Conservation (phyloP, 2,329 filamentous ascomycete species). For the Penicillium occitanis region DNA sequence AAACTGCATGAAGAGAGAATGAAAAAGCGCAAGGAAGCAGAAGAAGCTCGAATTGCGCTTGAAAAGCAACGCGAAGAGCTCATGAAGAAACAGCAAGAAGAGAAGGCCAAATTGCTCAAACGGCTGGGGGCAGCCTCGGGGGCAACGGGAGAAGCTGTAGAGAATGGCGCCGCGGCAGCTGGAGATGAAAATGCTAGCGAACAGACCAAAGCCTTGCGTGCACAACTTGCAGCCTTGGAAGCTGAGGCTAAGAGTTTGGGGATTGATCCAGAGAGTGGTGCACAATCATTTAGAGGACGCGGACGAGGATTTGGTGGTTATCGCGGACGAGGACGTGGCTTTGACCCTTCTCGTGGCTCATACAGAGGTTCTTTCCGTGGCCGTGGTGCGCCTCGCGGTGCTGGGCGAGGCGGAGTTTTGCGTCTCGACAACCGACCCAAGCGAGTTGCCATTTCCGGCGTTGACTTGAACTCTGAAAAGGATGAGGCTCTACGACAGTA, state of each 20-base stretch:
- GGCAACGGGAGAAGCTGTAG: conserved; percentile 17
- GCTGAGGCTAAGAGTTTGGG: conserved; percentile 56
- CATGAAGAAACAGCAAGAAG: conserved; percentile 56
- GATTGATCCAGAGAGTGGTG: conserved; percentile 45
- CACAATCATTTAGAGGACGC: conserved; percentile 29
- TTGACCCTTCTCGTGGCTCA: conserved; percentile 40
- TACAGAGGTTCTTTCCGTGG: conserved; percentile 45
- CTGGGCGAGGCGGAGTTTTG: conserved; percentile 51
- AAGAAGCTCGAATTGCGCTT: conserved; percentile 53
- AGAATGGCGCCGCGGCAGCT: conserved; percentile 24
- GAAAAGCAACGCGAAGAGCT: conserved; percentile 53
- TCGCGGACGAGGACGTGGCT: conserved; percentile 44
- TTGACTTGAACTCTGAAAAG: conserved; percentile 48
- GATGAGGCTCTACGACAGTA: conserved; percentile 59
- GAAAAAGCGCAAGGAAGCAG: conserved; percentile 53
- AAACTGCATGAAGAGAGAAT: conserved; percentile 56
- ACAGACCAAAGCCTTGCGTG: conserved; percentile 54
- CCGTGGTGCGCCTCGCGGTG: conserved; percentile 38
- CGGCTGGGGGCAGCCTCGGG: conserved; percentile 43
- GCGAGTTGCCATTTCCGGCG: conserved; percentile 52
- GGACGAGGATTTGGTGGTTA: conserved; percentile 34
- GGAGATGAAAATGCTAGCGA: conserved; percentile 43
- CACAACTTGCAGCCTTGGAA: conserved; percentile 56
- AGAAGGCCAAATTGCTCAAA: conserved; percentile 52
- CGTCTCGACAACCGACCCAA: conserved; percentile 60